Conservation (phyloP, 179 eudicot genomes). For the Camellia oleifera region DNA sequence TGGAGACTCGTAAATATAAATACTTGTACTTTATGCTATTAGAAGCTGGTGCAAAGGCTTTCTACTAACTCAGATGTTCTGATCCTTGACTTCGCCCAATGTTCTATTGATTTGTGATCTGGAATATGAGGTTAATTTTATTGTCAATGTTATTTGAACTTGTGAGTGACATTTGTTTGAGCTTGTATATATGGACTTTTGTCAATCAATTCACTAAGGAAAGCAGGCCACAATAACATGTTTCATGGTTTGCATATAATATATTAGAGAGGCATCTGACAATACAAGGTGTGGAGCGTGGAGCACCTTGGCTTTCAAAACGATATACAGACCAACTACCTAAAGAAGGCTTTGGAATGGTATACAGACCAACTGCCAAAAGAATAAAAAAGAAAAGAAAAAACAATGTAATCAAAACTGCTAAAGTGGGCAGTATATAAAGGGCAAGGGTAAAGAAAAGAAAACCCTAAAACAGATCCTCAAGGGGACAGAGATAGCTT, state of each 20-base stretch:
- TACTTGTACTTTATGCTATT: background rate
- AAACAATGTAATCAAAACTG: too few relatives aligned
- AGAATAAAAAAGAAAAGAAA: too few relatives aligned
- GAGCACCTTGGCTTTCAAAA: background rate
- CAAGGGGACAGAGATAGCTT: too few relatives aligned
- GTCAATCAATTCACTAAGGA: background rate
- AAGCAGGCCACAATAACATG: background rate
- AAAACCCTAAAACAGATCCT: too few relatives aligned
- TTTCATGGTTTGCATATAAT: background rate
- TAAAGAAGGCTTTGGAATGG: too few relatives aligned
- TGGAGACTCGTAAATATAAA: background rate
- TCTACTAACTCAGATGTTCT: background rate
- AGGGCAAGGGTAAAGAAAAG: too few relatives aligned
- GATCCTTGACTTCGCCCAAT: background rate
- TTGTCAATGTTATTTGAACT: background rate
- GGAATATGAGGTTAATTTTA: background rate
- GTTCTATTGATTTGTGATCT: background rate
- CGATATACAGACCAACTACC: too few relatives aligned
- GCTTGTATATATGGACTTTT: background rate
- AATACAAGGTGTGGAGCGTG: background rate
- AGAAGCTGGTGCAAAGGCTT: background rate
- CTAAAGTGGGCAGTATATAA: too few relatives aligned
- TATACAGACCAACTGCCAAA: too few relatives aligned
- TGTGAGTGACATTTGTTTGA: background rate
- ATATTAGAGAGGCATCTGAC: background rate